A percentile compares a stretch with the other conserved stretches of the same genome.
Conservation (phyloP, 179 eudicot species). For the Amaranthus tricolor region DNA sequence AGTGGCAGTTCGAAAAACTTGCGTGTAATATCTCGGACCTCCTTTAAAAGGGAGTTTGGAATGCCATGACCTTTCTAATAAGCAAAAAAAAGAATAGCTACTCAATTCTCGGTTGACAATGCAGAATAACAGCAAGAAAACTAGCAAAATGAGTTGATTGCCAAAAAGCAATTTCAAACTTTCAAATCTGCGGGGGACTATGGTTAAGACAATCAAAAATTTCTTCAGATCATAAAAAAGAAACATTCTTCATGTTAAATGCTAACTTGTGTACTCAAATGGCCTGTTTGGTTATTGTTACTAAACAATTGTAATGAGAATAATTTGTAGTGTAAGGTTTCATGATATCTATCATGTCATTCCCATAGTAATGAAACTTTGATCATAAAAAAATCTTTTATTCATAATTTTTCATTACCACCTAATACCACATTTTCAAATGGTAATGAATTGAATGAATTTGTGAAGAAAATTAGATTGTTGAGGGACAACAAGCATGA, state of each 20-base stretch:
- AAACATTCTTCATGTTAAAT: not conserved
- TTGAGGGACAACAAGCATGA: too few relatives aligned
- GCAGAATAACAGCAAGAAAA: not conserved
- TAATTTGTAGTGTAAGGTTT: too few relatives aligned
- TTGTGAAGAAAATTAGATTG: too few relatives aligned
- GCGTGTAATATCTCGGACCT: conserved; percentile 55
- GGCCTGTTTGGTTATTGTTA: not conserved
- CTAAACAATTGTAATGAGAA: too few relatives aligned
- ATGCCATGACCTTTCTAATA: conserved; percentile 88
- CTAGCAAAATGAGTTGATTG: not conserved
- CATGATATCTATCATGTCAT: too few relatives aligned
- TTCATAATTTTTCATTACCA: too few relatives aligned
- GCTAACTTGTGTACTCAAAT: not conserved
- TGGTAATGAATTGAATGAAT: too few relatives aligned
- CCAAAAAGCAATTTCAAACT: not conserved
- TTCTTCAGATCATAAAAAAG: not conserved
- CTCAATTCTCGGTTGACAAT: conserved; percentile 6
- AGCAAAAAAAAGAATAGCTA: conserved; percentile 3
- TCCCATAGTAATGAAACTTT: too few relatives aligned
- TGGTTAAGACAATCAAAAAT: not conserved
- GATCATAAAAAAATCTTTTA: too few relatives aligned
- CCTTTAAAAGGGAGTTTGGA: conserved; percentile 57
- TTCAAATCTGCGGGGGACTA: not conserved
- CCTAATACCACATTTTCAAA: too few relatives aligned
- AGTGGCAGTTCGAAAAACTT: conserved; percentile 66